Percentiles rank a stretch among this genome's conserved stretches.
Evolutionary conservation across 108 stramenopile species (phyloP).

Genomic region (Cylindrotheca closterium): DNA sequence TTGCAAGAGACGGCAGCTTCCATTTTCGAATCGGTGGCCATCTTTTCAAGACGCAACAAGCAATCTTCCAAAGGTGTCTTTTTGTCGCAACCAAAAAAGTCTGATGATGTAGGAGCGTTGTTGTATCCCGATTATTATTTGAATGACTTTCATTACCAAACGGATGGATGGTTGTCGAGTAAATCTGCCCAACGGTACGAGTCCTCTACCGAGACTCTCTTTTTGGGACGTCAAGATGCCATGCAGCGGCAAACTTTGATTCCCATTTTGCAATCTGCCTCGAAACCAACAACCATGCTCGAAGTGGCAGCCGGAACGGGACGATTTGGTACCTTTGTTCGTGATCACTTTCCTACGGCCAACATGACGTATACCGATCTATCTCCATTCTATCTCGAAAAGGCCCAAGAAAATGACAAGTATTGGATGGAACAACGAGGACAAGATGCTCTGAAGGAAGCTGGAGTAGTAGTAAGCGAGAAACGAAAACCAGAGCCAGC

Average conservation of each 20-base stretch:
- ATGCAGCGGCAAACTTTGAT: slow-evolving; percentile 38
- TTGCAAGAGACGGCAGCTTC: slow-evolving; percentile 14
- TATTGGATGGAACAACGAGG: slow-evolving; percentile 16
- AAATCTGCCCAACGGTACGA: slow-evolving; percentile 44
- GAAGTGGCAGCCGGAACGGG: slow-evolving; percentile 68
- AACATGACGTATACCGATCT: slow-evolving; percentile 36
- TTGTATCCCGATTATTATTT: slow-evolving; percentile 48
- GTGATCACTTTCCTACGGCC: slow-evolving; percentile 45
- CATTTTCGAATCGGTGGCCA: slow-evolving; percentile 29
- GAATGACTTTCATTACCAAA: slow-evolving; percentile 47
- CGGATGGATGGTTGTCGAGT: slow-evolving; percentile 46
- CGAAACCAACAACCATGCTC: slow-evolving; percentile 28
- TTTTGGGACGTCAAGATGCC: slow-evolving; percentile 55
- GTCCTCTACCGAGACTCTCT: slow-evolving; percentile 45
- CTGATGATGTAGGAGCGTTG: background rate
- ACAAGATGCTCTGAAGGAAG: background rate
- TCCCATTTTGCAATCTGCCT: slow-evolving; percentile 17
- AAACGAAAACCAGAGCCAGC: slow-evolving; percentile 11
- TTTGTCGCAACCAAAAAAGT: background rate
- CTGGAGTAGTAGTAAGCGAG: background rate
- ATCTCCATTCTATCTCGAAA: slow-evolving; percentile 42
- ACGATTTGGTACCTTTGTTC: slow-evolving; percentile 48
- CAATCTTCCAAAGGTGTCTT: slow-evolving; percentile 6
- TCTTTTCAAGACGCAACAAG: slow-evolving; percentile 18
- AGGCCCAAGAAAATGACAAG: slow-evolving; percentile 35